Conservation (phyloP, 2,329 filamentous ascomycete genomes). For the Exserohilum rostratum region DNA sequence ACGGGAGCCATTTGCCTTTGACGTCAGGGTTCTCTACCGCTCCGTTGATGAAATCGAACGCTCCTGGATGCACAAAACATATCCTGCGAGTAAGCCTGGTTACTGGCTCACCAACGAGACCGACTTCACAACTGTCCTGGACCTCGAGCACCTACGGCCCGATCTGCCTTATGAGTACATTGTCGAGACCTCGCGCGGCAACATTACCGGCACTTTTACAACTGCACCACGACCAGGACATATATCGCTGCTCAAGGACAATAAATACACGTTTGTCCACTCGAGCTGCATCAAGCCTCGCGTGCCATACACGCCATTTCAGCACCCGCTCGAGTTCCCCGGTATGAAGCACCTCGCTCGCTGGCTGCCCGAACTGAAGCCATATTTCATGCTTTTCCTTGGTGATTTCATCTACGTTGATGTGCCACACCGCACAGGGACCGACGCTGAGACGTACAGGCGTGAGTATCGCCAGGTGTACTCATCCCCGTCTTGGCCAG, state of each 20-base stretch:
- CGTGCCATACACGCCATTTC: constrained; percentile 85
- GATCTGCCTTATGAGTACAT: constrained; percentile 82
- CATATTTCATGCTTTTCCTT: constrained; percentile 75
- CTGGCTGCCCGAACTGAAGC: constrained; percentile 72
- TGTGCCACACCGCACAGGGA: constrained; percentile 80
- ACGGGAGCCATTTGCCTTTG: constrained; percentile 77
- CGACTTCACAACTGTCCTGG: constrained; percentile 79
- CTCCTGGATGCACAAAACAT: constrained; percentile 42
- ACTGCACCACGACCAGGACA: constrained; percentile 75
- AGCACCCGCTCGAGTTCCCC: constrained; percentile 80
- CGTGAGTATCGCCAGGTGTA: constrained; percentile 96
- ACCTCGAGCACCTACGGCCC: constrained; percentile 69
- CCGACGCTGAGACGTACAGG: constrained; percentile 75
- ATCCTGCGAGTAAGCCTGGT: constrained; percentile 38
- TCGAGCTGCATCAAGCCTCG: constrained; percentile 92
- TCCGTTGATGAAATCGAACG: constrained; percentile 33
- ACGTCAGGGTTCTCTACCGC: constrained; percentile 59
- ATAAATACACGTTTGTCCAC: constrained; percentile 86
- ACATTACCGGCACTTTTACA: constrained; percentile 80
- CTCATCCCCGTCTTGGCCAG: constrained; percentile 87
- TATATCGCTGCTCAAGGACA: constrained; percentile 62
- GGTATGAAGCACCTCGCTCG: constrained; percentile 78
- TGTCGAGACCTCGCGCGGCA: constrained; percentile 71
- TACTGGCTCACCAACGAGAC: constrained; percentile 72
- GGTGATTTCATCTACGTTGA: constrained; percentile 92